Evolutionary conservation across 306 rosid species (phyloP).

Genomic region (Cercis canadensis): DNA sequence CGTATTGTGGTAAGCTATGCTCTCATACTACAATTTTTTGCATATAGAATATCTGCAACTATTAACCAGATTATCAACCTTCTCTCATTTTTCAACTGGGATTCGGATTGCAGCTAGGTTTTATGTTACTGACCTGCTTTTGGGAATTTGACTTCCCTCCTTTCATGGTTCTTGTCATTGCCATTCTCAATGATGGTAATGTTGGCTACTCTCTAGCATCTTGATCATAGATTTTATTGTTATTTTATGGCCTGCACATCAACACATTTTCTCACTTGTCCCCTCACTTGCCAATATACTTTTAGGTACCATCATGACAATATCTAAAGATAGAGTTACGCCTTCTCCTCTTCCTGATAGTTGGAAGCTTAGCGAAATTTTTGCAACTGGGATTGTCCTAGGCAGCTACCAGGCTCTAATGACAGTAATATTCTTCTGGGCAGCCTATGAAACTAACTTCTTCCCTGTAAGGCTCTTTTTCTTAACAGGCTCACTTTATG

Average conservation of each 20-base stretch:
- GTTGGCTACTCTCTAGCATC: conserved; percentile 28
- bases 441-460: conserved; percentile 51
- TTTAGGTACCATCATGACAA: conserved; percentile 80
- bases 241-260: neutral
- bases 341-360: conserved; percentile 79
- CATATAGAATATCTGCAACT: conserved; percentile 19
- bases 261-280: conserved; percentile 3
- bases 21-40: neutral
- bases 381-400: conserved; percentile 69
- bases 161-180: conserved; percentile 80
- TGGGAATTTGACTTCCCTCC: conserved; percentile 84
- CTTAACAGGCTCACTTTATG: neutral
- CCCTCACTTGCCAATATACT: conserved; percentile 26
- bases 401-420: conserved; percentile 69
- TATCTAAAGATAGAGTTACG: conserved; percentile 77
- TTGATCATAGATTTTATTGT: conserved; percentile 8
- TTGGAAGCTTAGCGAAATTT: conserved; percentile 81
- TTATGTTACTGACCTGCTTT: conserved; percentile 62
- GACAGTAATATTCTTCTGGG: conserved; percentile 65
- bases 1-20: conserved; percentile 71
- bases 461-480: conserved; percentile 52
- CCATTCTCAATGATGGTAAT: conserved; percentile 79
- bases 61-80: conserved; percentile 23
- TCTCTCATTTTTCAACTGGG: conserved; percentile 27
- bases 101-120: conserved; percentile 59